These are phyloP conservation scores for Pulveroboletus sp. DNA, from an alignment of 768 basidiomycete species.

Conservation along the genomic window DNA sequence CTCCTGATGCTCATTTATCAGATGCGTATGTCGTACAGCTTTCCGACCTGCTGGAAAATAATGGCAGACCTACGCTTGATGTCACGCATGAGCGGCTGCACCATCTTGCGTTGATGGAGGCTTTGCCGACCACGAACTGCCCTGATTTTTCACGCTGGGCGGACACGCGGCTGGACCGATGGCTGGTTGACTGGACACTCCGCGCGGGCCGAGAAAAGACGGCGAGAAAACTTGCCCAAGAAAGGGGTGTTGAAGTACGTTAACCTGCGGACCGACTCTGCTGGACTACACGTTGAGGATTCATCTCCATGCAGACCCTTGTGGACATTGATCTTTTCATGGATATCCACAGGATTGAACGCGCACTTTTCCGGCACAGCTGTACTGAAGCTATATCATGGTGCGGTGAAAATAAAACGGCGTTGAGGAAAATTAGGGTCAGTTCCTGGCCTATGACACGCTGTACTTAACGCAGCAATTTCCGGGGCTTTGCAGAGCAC, in stretches of 20 bases:
- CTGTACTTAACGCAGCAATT: constrained; percentile 13
- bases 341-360: constrained; percentile 85
- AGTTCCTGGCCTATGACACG: constrained; percentile 10
- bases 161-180: constrained; percentile 77
- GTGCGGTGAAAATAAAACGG: constrained; percentile 95
- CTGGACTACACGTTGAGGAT: constrained; percentile 17
- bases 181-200: constrained; percentile 92
- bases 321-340: constrained; percentile 92
- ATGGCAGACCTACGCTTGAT: constrained; percentile 57
- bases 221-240: constrained; percentile 71
- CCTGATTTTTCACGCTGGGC: constrained; percentile 75
- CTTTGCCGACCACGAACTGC: constrained; percentile 46
- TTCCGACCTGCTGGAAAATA: constrained; percentile 45
- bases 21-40: constrained; percentile 36
- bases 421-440: constrained; percentile 89
- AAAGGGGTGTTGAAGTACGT: constrained; percentile 77
- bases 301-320: constrained; percentile 51
- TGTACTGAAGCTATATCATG: constrained; percentile 90
- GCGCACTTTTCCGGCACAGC: constrained; percentile 68
- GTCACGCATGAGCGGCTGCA: constrained; percentile 74
- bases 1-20: constrained; percentile 11
- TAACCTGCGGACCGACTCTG: constrained; percentile 15
- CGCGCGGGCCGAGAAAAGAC: constrained; percentile 75
- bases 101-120: constrained; percentile 66
- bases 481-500: constrained; percentile 60